Evolutionary conservation across 163 green algal genomes (phyloP), one percentile per base, ranked within the genome.

Genomic region (Trebouxia gelatinosa): DNA sequence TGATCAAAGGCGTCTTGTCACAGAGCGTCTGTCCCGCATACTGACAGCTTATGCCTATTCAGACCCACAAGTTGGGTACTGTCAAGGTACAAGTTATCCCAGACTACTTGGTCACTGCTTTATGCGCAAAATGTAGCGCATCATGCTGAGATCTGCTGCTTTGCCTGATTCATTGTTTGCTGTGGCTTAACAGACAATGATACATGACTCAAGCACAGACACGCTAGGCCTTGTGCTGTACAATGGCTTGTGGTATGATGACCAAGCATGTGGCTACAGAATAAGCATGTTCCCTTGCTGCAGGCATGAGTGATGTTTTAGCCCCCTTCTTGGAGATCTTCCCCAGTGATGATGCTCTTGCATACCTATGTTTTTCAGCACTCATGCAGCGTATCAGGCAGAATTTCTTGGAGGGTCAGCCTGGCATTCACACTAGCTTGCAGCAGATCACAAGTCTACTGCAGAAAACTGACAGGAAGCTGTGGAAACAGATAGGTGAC

Each of bases 331-430:
- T 72, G 37, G 23, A 54, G 64, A 37, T 72, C 35, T 72, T 51
- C 23, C 64, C 64, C 19, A 5, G 50, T 9, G 32, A 29, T 29
- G 35, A 72, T 35, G 37, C 35, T 34, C 64, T 72, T 2, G 64
- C 64, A 23, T 72, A 34, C 64, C 50, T 72, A 37, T 72, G 64
- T 37, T 72, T 72, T 72, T 29, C 64, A n/a, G 35, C 64, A 23
- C 6, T 72, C 23, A 50, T 72, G 64, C n/a, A 6, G 1, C 35
- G 50, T 21, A 37, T 72, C 37, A 34, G 64, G 64, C 64, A 72
- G 64, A 72, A 72, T 29, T 72, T 72, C 9, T 43, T 72, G 35
- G 64, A 72, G 26, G 64, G 64, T 2, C 64, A 72, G 35, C 64
- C 64, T 51, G 64, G 64, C 31, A 26, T 72, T 2, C 64, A 72